phyloP scores from a whole-genome alignment of 2,329 filamentous ascomycete species.

The Aspergillaceae sp. region DNA sequence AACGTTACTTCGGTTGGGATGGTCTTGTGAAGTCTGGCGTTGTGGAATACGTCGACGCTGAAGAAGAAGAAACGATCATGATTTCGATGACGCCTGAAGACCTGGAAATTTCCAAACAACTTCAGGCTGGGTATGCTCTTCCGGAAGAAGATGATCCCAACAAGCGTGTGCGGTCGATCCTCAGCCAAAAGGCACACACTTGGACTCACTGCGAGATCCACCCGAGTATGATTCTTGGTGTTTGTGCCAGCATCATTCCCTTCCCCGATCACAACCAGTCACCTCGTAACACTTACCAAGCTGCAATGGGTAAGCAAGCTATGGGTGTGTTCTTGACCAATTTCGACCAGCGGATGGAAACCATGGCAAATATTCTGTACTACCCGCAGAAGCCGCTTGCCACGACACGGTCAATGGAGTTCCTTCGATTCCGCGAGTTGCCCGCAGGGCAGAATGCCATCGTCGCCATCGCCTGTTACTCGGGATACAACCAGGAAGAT shows the following conservation, averaged over 20 bases:
- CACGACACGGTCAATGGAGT: constrained; percentile 96
- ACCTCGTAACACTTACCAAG: constrained; percentile 97
- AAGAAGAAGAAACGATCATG: constrained; percentile 98
- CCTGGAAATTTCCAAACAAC: constrained; percentile 65
- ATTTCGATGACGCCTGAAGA: constrained; percentile 99
- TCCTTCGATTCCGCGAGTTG: constrained; percentile 92
- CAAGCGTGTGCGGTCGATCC: constrained; percentile 75
- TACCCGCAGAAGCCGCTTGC: constrained; percentile 97
- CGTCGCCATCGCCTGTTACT: constrained; percentile 94
- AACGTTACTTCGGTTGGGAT: constrained; percentile 73
- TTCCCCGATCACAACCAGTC: constrained; percentile 99
- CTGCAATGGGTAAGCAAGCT: constrained; percentile 99
- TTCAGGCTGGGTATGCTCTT: constrained; percentile 57
- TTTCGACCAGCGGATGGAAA: constrained; percentile 95
- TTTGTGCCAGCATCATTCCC: constrained; percentile 97
- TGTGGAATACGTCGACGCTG: constrained; percentile 92
- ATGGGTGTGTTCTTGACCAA: constrained; percentile 99
- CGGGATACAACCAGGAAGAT: constrained; percentile 99
- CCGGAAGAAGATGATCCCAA: constrained; percentile 66
- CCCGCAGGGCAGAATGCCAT: constrained; percentile 97
- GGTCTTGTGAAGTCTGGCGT: constrained; percentile 75
- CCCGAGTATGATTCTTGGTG: constrained; percentile 96
- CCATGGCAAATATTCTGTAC: constrained; percentile 98
- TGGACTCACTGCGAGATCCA: constrained; percentile 99
- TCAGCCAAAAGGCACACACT: constrained; percentile 78